These are phyloP conservation scores for Phytophthora multivora DNA, from an alignment of 352 stramenopile species.

Conservation along the genomic window DNA sequence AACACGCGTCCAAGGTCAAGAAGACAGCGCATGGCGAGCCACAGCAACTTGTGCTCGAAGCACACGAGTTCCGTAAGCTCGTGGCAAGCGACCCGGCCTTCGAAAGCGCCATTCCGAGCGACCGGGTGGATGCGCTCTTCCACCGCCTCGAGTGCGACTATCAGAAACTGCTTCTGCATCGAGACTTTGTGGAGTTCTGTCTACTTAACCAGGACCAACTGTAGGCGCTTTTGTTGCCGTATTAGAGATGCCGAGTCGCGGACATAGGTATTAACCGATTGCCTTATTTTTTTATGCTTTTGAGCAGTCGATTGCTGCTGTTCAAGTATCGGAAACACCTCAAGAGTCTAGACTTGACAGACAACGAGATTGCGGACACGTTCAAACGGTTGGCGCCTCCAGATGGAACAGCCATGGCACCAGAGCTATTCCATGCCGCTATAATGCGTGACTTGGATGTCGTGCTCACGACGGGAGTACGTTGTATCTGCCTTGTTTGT, in stretches of 20 bases:
- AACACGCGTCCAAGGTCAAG: slow-evolving; percentile 50
- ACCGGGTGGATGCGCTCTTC: slow-evolving; percentile 79
- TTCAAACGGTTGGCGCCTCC: slow-evolving; percentile 60
- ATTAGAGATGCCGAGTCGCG: background rate
- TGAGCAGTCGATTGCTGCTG: slow-evolving; percentile 61
- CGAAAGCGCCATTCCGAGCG: slow-evolving; percentile 66
- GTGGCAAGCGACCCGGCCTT: slow-evolving; percentile 81
- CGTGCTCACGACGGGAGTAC: slow-evolving; percentile 75
- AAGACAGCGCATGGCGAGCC: slow-evolving; percentile 36
- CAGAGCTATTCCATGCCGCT: slow-evolving; percentile 63
- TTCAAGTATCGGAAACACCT: slow-evolving; percentile 77
- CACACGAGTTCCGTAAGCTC: slow-evolving; percentile 79
- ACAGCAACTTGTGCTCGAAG: slow-evolving; percentile 58
- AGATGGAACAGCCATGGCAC: slow-evolving; percentile 46
- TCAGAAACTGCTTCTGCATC: slow-evolving; percentile 56
- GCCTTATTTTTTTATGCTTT: background rate
- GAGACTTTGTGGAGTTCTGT: slow-evolving; percentile 85
- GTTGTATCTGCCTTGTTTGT: slow-evolving; percentile 7
- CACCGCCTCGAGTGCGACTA: slow-evolving; percentile 68
- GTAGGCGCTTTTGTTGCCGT: slow-evolving; percentile 31
- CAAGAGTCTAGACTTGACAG: slow-evolving; percentile 62
- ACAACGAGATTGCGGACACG: slow-evolving; percentile 80
- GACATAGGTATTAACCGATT: background rate
- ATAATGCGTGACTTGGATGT: slow-evolving; percentile 78
- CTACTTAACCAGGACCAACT: slow-evolving; percentile 80